These are phyloP conservation scores for Hyaloscypha hepaticicola DNA, from an alignment of 495 filamentous ascomycete genomes.

Conservation along the genomic window DNA sequence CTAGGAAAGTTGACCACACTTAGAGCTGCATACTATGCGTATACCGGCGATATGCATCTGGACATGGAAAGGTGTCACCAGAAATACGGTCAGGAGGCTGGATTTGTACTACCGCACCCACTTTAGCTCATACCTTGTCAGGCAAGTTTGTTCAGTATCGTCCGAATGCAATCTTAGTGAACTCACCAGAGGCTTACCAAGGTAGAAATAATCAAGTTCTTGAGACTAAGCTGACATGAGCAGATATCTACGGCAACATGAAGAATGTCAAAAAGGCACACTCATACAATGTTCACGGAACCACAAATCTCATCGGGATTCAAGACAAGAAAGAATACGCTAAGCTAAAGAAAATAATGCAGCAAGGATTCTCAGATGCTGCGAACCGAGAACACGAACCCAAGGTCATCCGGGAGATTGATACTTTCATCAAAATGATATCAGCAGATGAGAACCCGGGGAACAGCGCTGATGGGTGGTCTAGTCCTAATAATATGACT, in stretches of 20 bases:
- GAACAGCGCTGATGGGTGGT: background rate
- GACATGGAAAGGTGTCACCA: slow-evolving; percentile 19
- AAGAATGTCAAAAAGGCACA: slow-evolving; percentile 59
- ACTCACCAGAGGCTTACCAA: background rate
- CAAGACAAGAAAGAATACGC: slow-evolving; percentile 7
- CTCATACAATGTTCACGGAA: slow-evolving; percentile 45
- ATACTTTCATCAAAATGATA: slow-evolving; percentile 2
- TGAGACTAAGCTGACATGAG: background rate
- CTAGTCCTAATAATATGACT: slow-evolving; percentile 5
- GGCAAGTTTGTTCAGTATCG: slow-evolving; percentile 11
- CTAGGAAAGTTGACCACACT: slow-evolving; percentile 35
- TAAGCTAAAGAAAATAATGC: background rate
- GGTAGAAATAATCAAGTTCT: background rate
- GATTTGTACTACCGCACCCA: background rate
- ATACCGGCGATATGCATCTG: slow-evolving; percentile 20
- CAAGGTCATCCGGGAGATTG: slow-evolving; percentile 9
- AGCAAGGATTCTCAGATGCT: slow-evolving; percentile 26
- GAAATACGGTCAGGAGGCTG: slow-evolving; percentile 27
- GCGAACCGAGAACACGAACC: slow-evolving; percentile 48
- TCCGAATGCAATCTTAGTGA: slow-evolving; percentile 2
- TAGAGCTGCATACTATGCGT: slow-evolving; percentile 13
- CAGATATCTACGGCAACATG: slow-evolving; percentile 55
- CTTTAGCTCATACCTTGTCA: background rate
- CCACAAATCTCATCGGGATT: background rate
- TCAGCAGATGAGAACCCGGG: background rate